Base-by-base conservation (phyloP, 2,329 filamentous ascomycete species). In the Furcasterigmium sp. region DNA sequence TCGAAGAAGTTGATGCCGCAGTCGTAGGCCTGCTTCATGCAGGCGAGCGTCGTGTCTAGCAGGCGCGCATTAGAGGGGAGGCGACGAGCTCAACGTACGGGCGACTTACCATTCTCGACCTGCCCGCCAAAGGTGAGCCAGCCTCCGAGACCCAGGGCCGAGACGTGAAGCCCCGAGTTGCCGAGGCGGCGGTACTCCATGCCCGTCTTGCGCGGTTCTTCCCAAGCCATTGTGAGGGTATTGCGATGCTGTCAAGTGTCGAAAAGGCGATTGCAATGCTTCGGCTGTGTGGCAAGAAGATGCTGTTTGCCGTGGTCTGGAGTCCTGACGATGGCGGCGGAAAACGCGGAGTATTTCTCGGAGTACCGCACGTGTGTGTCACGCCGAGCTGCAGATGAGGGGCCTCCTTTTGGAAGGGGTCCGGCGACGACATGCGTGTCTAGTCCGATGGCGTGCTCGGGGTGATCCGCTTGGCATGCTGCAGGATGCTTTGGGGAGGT, bases 121-220 rank as follows among this genome's bases (percentile, higher is more conserved):
- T 82, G 77, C 3, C 80, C 81, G 41, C 82, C 82, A 47, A 83
- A 85, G 2, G 82, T 86, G 41, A 86, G 67, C 78, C 78, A 80
- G 37, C 76, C 73, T 28, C 78, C 84, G 1, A 87, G 67, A 2
- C 79, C 77, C 37, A 87, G 80, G 9, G 75, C 79, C 10, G 82
- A 85, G 32, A 86, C 80, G 54, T 85, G 78, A 5, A 86, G 69
- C 13, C 83, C 82, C 5, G 78, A 82, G 41, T 60, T 59, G 41
- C 65, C 65, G 7, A 68, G 60, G 26, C 64, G 63, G 53, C 66
- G 65, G 55, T 69, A 69, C 50, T 59, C 45, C 66, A 69, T 70
- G 44, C 67, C 67, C 11, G 67, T 69, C 44, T 69, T 61, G 43
- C 67, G 58, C 42, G 67, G 67, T 58, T 70, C 67, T 51, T 61